Conservation (phyloP, 225 moss, liverwort and hornwort genomes). For the Physcomitrellopsis africana region DNA sequence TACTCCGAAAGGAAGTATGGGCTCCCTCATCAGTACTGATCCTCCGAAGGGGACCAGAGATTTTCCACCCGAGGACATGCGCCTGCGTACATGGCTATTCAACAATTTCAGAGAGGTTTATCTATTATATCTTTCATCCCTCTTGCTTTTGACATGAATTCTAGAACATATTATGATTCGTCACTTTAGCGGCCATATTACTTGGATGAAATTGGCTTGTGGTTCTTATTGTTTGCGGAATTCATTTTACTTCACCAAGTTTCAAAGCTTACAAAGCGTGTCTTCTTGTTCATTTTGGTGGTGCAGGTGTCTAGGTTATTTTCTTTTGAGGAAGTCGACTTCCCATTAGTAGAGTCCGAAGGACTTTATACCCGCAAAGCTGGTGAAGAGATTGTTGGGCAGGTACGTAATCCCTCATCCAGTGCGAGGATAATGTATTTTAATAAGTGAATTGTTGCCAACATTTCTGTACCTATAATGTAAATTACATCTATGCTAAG, state of each 20-base stretch:
- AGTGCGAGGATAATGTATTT: background rate
- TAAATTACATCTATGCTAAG: background rate
- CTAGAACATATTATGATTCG: background rate
- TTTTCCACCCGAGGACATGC: conserved; percentile 95
- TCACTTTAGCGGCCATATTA: background rate
- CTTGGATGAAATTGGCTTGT: background rate
- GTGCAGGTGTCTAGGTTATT: conserved; percentile 87
- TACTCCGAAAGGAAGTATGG: conserved; percentile 32
- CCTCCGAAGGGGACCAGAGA: conserved; percentile 91
- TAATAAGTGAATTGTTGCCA: conserved; percentile 1
- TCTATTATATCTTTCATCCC: background rate
- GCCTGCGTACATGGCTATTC: conserved; percentile 87
- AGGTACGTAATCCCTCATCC: conserved; percentile 55
- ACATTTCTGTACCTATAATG: background rate
- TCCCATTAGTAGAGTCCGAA: conserved; percentile 94
- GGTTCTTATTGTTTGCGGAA: background rate
- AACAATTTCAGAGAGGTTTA: conserved; percentile 86
- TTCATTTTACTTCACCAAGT: conserved; percentile 1
- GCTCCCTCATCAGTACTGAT: conserved; percentile 61
- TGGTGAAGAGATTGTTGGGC: conserved; percentile 94
- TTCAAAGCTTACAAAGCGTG: background rate
- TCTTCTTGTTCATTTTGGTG: conserved; percentile 10
- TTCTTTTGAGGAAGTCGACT: conserved; percentile 94
- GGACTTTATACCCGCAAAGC: conserved; percentile 95
- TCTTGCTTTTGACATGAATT: conserved; percentile 6